Evolutionary conservation across 805 yeast genomes (phyloP), one percentile per base, ranked within the genome.

Genomic region (Sugiyamaella lignohabitans): DNA sequence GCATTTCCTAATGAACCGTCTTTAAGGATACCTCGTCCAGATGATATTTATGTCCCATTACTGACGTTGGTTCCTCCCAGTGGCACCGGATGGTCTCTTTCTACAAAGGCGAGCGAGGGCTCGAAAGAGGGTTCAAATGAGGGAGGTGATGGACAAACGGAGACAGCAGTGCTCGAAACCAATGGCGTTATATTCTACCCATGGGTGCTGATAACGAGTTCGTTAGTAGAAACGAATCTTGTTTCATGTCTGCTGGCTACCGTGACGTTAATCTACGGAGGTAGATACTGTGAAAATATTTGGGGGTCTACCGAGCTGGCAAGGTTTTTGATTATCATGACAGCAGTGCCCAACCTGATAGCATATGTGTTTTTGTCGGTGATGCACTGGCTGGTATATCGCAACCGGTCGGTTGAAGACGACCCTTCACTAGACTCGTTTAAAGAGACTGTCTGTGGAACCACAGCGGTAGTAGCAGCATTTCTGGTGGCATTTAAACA

Each of bases 401-500:
- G 20, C 10, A 35, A 35, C 21, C 5, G 38, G 21, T 11, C 41
- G 14, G 18, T 19, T 19, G 17, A 10, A 11, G 29, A 21, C 18
- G 24, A 20, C 17, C 23, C 27, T 20, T 10, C 24, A 11, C 30
- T 11, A 5, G 41, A 38, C 14, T 8, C 10, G 11, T 23, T 66
- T 4, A 71, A 74, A 29, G 69, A 17, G 21, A 19, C 76, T 16
- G 18, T 38, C 6, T 38, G 27, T 38, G 41, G 41, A 21, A 23
- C 41, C 5, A 14, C 27, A 21, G 56, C 71, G 0, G 65, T 70
- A 45, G 3, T 59, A 1, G 65, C 77, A 53, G 84, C 80, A 1
- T 74, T 78, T 47, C 62, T 82, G 29, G 83, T 82, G 2, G 80
- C 83, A 2, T 72, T 80, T 54, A 82, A 80, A 56, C 88, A 82